These are phyloP conservation scores for Termitomyces sp. DNA, from an alignment of 768 basidiomycete genomes.

Conservation along the genomic window DNA sequence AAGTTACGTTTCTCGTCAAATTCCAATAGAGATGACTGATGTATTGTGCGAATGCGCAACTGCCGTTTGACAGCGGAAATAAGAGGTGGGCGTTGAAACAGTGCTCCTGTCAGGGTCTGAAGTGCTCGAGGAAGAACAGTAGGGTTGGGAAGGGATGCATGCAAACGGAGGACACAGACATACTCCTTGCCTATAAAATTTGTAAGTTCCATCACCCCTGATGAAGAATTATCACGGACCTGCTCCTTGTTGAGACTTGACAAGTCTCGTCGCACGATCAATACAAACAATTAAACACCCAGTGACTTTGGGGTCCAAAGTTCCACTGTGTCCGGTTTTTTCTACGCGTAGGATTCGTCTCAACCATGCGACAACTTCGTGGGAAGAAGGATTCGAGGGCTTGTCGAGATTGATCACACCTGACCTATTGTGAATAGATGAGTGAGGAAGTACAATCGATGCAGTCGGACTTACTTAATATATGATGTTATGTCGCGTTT, in stretches of 20 bases:
- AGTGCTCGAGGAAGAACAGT: constrained; percentile 88
- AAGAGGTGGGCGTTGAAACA: constrained; percentile 98
- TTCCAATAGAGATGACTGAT: constrained; percentile 93
- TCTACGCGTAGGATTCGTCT: constrained; percentile 95
- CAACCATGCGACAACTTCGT: constrained; percentile 99
- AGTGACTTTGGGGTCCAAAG: constrained; percentile 98
- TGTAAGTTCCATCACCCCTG: constrained; percentile 1
- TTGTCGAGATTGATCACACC: constrained; percentile 99
- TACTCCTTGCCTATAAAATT: constrained; percentile 89
- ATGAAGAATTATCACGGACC: constrained; percentile 44
- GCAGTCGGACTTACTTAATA: constrained; percentile 65
- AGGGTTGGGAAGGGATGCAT: constrained; percentile 77
- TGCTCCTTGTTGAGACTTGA: constrained; percentile 98
- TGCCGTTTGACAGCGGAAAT: constrained; percentile 99
- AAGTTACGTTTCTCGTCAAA: constrained; percentile 97
- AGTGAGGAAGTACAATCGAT: constrained; percentile 5
- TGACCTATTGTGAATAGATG: constrained; percentile 52
- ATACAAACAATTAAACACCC: constrained; percentile 99
- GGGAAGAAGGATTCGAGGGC: constrained; percentile 97
- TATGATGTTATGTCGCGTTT: constrained; percentile 92
- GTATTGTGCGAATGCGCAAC: constrained; percentile 94
- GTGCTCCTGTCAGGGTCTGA: constrained; percentile 94
- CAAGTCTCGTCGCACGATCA: constrained; percentile 94
- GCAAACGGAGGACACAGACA: constrained; percentile 92
- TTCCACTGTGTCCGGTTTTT: constrained; percentile 99